Evolutionary conservation across 2,329 filamentous ascomycete species (phyloP), one percentile per base, ranked within the genome.

Genomic region (Penicillium sp.): DNA sequence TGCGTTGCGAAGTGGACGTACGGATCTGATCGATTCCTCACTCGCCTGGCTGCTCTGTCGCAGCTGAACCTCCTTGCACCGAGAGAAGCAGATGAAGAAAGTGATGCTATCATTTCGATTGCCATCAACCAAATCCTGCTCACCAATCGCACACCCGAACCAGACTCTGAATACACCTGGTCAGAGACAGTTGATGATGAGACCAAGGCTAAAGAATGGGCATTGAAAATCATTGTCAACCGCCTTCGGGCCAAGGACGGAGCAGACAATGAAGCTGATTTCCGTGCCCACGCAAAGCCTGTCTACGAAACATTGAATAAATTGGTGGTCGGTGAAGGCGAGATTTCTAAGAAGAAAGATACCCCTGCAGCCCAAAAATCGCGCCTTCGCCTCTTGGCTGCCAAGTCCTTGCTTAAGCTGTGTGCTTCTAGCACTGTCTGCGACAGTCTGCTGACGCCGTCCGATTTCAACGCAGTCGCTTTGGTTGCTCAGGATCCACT

Each of bases 171-270:
- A 37, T 84, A 84, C 17, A 80, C 81, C 5, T 93, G 91, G 89
- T 85, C 87, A 17, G 80, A 86, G 15, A 84, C 89, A 57, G 82
- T 91, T 62, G 90, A 96, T 62, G 86, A 93, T 52, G 92, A 96
- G 69, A 88, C 91, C 17, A 84, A 88, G 59, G 89, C 92, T 21
- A 97, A 97, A 75, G 85, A 87, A 56, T 87, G 91, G 79, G 89
- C 93, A 1, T 78, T 97, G 48, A 93, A 89, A 71, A 89, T 92
- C 17, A 81, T 97, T 27, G 91, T 94, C 58, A 97, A 97, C 73
- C 86, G 90, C 54, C 82, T 96, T 19, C 86, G 93, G 40, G 89
- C 84, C 73, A 72, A 87, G 64, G 81, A 83, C 37, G 80, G 84
- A 23, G 69, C 73, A 15, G 72, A 77, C 46, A 65, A 65, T 33